Evolutionary conservation across 768 basidiomycete species (phyloP).

Genomic region (Mycena crocata): DNA sequence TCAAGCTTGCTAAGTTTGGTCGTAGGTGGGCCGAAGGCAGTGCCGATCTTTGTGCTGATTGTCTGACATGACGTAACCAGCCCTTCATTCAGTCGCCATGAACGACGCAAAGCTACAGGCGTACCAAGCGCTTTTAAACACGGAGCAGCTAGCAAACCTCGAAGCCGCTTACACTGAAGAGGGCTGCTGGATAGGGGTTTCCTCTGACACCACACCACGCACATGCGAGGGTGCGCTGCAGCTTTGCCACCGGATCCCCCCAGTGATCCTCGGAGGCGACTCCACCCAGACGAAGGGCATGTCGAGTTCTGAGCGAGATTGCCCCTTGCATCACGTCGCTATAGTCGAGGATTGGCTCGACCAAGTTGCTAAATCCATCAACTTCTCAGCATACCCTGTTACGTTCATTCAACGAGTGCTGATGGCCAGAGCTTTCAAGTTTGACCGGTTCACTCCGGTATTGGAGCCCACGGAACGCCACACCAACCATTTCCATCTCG

Average conservation of each 20-base stretch:
- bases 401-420: not conserved
- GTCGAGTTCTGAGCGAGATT: not conserved
- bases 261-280: not conserved
- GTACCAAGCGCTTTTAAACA: not conserved
- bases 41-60: no score
- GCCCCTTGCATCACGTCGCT: not conserved
- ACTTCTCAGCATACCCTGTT: not conserved
- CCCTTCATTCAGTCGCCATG: no score
- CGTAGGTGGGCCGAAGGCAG: no score
- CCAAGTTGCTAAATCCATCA: not conserved
- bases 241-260: constrained; percentile 1
- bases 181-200: not conserved
- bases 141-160: not conserved
- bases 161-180: not conserved
- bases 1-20: no score
- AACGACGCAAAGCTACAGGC: not conserved
- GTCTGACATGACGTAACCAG: no score
- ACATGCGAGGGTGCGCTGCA: constrained; percentile 4
- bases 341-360: not conserved
- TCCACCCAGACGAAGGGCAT: not conserved
- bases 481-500: not conserved
- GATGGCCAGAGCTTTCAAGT: not conserved
- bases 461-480: not conserved
- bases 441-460: not conserved
- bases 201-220: not conserved